Percentiles rank a stretch among this genome's conserved stretches.
Evolutionary conservation across 2,329 filamentous ascomycete genomes (phyloP).

Genomic region (Aspergillus sp.): DNA sequence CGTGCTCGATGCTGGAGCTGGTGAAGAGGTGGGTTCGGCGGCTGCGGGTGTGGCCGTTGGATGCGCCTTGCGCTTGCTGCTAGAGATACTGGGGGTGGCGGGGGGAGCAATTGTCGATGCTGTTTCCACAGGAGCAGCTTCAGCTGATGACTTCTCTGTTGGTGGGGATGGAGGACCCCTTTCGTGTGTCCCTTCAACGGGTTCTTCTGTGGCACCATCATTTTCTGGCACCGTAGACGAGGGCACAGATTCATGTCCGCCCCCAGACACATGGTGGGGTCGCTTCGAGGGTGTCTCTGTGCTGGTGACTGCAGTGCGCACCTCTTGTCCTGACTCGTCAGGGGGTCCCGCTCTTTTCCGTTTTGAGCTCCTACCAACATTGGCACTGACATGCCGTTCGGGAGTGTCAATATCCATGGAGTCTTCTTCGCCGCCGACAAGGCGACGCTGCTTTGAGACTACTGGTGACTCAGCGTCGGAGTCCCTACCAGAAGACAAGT

Average conservation of each 20-base stretch:
- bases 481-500: constrained; percentile 1
- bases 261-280: constrained; percentile 2
- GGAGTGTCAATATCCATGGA: neutral
- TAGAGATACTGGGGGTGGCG: neutral
- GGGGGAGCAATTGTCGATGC: neutral
- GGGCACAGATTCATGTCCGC: neutral
- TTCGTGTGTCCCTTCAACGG: no score
- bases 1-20: constrained; percentile 5
- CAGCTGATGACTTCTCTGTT: neutral
- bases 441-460: neutral
- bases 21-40: neutral
- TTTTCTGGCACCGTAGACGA: neutral
- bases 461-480: constrained; percentile 4
- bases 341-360: neutral
- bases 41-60: neutral
- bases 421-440: neutral
- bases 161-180: neutral
- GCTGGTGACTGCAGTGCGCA: neutral
- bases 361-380: neutral
- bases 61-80: neutral
- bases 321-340: no score
- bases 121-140: neutral
- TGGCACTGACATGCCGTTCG: neutral
- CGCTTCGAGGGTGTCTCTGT: constrained; percentile 14
- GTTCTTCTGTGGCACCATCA: neutral